Conservation (phyloP, 129 eudicot genomes). For the Flaveria brownii region DNA sequence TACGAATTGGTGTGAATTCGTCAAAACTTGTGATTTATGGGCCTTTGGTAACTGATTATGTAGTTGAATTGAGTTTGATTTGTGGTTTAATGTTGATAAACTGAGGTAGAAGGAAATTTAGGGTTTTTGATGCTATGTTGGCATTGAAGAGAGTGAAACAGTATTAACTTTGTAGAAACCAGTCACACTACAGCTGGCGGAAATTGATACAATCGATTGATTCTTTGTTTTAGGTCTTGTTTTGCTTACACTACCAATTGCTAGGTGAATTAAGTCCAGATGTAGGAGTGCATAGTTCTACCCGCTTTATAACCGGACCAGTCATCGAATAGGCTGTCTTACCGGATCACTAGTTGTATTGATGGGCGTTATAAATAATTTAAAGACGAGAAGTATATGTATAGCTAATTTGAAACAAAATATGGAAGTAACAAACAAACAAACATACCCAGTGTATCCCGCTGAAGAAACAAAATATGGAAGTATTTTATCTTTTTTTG, state of each 20-base stretch:
- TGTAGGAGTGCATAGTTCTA: conserved; percentile 21
- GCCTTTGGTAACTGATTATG: conserved; percentile 1
- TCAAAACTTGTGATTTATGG: background rate
- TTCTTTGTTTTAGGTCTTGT: background rate
- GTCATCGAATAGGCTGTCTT: too few species aligned
- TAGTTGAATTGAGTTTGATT: background rate
- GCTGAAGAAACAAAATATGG: too few species aligned
- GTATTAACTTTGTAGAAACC: background rate
- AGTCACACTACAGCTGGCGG: background rate
- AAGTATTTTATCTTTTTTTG: too few species aligned
- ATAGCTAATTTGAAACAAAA: too few species aligned
- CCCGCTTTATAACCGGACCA: background rate
- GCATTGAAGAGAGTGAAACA: background rate
- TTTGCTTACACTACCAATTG: conserved; percentile 14
- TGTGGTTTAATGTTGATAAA: conserved; percentile 8
- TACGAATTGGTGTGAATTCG: background rate
- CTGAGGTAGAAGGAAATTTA: conserved; percentile 13
- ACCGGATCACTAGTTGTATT: too few species aligned
- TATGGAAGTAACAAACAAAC: too few species aligned
- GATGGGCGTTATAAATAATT: too few species aligned
- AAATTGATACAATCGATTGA: conserved; percentile 16
- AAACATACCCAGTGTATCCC: too few species aligned
- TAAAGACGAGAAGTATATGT: too few species aligned
- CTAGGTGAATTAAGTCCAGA: conserved; percentile 8
- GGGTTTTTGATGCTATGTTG: conserved; percentile 11